phyloP scores from a whole-genome alignment of 192 early-diverging fungal species.

The Rhizoclosmatium globosum region DNA sequence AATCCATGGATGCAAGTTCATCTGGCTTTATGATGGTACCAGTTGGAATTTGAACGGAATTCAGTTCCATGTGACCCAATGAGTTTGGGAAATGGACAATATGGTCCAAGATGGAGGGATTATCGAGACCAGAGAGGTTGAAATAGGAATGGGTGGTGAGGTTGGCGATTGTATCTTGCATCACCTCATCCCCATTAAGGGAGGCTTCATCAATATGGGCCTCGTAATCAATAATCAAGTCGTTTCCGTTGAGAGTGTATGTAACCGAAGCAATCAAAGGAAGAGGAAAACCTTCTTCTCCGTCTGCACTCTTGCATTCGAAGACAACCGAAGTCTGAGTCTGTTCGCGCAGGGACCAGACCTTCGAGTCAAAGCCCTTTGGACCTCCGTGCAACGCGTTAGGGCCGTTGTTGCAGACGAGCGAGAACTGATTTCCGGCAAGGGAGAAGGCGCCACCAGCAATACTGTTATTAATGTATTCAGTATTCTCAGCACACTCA shows the following conservation, averaged over 20 bases:
- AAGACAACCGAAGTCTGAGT: constrained; percentile 65
- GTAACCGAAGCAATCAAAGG: constrained; percentile 63
- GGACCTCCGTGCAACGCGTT: constrained; percentile 85
- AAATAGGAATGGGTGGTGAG: constrained; percentile 92
- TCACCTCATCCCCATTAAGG: constrained; percentile 28
- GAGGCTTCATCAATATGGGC: constrained; percentile 61
- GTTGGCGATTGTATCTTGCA: constrained; percentile 63
- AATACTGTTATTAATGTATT: constrained; percentile 1
- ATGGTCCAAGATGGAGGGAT: constrained; percentile 59
- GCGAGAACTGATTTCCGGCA: constrained; percentile 59
- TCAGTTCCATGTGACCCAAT: constrained; percentile 61
- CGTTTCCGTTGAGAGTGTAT: constrained; percentile 52
- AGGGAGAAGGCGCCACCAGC: constrained; percentile 60
- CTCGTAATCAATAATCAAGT: constrained; percentile 51
- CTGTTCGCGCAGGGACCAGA: constrained; percentile 62
- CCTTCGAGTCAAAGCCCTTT: constrained; percentile 74
- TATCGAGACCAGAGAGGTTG: constrained; percentile 77
- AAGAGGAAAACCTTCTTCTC: constrained; percentile 86
- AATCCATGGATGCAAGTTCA: constrained; percentile 61
- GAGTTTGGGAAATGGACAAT: constrained; percentile 55
- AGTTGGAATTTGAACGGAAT: constrained; percentile 73
- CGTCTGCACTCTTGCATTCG: constrained; percentile 66
- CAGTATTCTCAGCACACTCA: too few relatives aligned
- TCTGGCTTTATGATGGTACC: constrained; percentile 62
- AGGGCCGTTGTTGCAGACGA: constrained; percentile 75